phyloP scores from a whole-genome alignment of 1,284 basidiomycete species.

The Austroboletus niveus region DNA sequence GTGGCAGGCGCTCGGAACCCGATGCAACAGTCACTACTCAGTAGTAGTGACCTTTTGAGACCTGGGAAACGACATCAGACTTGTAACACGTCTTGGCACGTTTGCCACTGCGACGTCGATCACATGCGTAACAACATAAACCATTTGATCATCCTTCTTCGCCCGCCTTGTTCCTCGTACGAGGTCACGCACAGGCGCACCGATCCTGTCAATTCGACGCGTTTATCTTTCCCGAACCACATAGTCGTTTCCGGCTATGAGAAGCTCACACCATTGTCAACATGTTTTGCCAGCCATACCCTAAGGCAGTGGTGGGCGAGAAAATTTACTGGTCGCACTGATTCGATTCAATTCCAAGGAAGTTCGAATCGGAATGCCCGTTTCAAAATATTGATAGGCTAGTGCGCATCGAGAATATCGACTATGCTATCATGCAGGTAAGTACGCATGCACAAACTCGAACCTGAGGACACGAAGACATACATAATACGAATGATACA shows the following conservation, averaged over 20 bases:
- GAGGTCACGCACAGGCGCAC: too few species aligned
- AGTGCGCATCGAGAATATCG: too few species aligned
- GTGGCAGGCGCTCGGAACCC: too few species aligned
- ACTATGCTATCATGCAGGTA: too few species aligned
- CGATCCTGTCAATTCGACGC: not conserved
- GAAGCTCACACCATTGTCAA: constrained; percentile 12
- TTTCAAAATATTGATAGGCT: too few species aligned
- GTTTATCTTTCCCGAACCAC: constrained; percentile 6
- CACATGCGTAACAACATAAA: not conserved
- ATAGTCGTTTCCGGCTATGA: constrained; percentile 8
- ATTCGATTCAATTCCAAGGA: not conserved
- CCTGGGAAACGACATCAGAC: constrained; percentile 11
- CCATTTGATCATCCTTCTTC: not conserved
- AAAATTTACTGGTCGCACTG: not conserved
- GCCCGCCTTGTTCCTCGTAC: not conserved
- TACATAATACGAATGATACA: too few species aligned
- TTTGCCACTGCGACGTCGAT: not conserved
- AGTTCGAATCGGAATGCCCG: too few species aligned
- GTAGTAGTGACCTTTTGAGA: not conserved
- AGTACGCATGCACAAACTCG: too few species aligned
- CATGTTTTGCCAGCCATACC: not conserved
- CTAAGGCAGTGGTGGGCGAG: too few species aligned
- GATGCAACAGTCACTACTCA: too few species aligned
- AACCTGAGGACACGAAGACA: too few species aligned
- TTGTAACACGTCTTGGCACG: constrained; percentile 3